These are phyloP conservation scores for Fraxinus sp. DNA, from an alignment of 305 asterid species.

Conservation along the genomic window DNA sequence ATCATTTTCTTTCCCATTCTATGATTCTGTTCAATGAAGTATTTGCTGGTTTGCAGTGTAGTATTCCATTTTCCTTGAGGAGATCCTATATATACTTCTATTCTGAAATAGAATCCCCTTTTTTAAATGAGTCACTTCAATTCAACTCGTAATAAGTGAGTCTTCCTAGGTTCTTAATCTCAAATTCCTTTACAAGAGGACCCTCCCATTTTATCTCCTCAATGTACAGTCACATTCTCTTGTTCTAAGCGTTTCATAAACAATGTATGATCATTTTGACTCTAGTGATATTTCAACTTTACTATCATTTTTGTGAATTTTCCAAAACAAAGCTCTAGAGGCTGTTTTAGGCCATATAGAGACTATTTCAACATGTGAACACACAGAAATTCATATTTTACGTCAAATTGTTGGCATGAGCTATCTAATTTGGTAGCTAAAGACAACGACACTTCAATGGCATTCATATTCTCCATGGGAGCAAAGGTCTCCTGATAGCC, in stretches of 20 bases:
- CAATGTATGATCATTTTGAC: not conserved
- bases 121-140: not conserved
- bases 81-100: not conserved
- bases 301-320: not conserved
- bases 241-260: not conserved
- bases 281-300: not conserved
- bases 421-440: not conserved
- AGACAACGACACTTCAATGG: not conserved
- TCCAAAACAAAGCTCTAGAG: not conserved
- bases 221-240: not conserved
- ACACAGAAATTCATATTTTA: not conserved
- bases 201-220: not conserved
- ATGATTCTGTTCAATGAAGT: not conserved
- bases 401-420: not conserved
- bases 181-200: not conserved
- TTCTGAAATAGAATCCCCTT: not conserved
- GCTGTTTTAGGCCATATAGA: not conserved
- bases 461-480: not conserved
- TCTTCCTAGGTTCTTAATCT: not conserved
- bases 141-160: not conserved
- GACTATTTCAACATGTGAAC: not conserved
- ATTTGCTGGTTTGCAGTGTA: not conserved
- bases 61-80: not conserved
- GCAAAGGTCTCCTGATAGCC: not conserved
- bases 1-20: not conserved